These are phyloP conservation scores for Wickerhamiella azyma DNA, from an alignment of 805 yeast species.

Conservation along the genomic window DNA sequence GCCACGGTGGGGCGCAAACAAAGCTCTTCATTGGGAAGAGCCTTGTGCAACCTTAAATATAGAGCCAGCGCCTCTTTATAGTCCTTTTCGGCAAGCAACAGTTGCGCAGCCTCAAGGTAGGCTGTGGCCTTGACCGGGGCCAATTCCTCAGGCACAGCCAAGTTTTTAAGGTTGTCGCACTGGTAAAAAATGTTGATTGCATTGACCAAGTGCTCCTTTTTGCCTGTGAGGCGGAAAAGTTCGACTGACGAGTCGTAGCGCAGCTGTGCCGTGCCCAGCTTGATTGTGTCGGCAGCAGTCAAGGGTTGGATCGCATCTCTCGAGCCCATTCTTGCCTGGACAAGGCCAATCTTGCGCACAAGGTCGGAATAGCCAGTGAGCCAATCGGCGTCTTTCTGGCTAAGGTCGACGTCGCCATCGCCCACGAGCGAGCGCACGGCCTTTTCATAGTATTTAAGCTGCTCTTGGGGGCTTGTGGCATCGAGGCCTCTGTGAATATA, in stretches of 20 bases:
- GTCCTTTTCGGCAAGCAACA: slow-evolving; percentile 10
- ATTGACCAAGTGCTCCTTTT: slow-evolving; percentile 4
- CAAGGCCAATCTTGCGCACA: slow-evolving; percentile 22
- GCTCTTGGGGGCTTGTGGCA: slow-evolving; percentile 5
- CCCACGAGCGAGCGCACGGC: slow-evolving; percentile 19
- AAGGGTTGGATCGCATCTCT: slow-evolving; percentile 21
- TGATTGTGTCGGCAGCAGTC: slow-evolving; percentile 18
- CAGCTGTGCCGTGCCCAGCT: slow-evolving; percentile 19
- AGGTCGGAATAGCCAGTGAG: slow-evolving; percentile 25
- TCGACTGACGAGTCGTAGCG: slow-evolving; percentile 18
- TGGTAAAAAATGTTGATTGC: slow-evolving; percentile 7
- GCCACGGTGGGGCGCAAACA: slow-evolving; percentile 16
- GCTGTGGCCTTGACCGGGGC: slow-evolving; percentile 11
- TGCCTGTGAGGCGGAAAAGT: slow-evolving; percentile 12
- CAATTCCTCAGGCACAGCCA: slow-evolving; percentile 3
- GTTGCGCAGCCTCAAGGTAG: slow-evolving; percentile 18
- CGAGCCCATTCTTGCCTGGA: slow-evolving; percentile 12
- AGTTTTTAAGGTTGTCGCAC: neutral
- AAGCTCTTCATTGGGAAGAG: slow-evolving; percentile 13
- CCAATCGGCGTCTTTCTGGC: slow-evolving; percentile 20
- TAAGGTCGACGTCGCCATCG: slow-evolving; percentile 15
- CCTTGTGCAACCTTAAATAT: slow-evolving; percentile 18
- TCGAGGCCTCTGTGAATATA: slow-evolving; percentile 13
- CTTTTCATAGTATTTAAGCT: slow-evolving; percentile 13
- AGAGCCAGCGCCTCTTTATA: slow-evolving; percentile 17